A percentile compares a stretch with the other conserved stretches of the same genome.
Conservation (phyloP, 768 basidiomycete species). For the Pilatotrama ljubarskyi region DNA sequence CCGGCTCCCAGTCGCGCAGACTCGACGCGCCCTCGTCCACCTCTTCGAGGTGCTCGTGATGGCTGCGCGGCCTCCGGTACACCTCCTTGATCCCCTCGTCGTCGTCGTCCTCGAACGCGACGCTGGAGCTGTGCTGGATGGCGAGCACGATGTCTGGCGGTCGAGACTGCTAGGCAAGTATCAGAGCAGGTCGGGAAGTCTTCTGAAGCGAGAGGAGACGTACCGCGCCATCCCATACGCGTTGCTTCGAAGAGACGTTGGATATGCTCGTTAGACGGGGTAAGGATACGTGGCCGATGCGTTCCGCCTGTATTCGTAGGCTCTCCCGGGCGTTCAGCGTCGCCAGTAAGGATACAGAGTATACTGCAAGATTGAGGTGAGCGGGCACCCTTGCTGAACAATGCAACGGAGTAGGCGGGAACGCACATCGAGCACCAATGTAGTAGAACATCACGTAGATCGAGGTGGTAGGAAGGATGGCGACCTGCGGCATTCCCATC, state of each 20-base stretch:
- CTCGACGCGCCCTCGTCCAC: constrained; percentile 1
- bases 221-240: background rate
- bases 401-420: no score
- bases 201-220: background rate
- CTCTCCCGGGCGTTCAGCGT: constrained; percentile 17
- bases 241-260: background rate
- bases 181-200: no score
- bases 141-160: constrained; percentile 1
- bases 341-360: constrained; percentile 13
- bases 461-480: constrained; percentile 5
- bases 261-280: background rate
- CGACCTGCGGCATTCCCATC: background rate
- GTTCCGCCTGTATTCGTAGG: constrained; percentile 8
- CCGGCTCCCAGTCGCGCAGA: background rate
- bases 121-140: constrained; percentile 12
- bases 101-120: constrained; percentile 11
- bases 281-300: constrained; percentile 2
- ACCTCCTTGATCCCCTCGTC: constrained; percentile 1
- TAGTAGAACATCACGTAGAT: constrained; percentile 21
- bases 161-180: background rate
- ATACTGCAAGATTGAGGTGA: background rate
- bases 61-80: background rate
- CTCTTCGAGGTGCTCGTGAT: background rate
- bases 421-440: constrained; percentile 16
- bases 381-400: no score